Evolutionary conservation across 192 early-diverging fungal species (phyloP).

Genomic region (Phycomyces blakesleeanus): DNA sequence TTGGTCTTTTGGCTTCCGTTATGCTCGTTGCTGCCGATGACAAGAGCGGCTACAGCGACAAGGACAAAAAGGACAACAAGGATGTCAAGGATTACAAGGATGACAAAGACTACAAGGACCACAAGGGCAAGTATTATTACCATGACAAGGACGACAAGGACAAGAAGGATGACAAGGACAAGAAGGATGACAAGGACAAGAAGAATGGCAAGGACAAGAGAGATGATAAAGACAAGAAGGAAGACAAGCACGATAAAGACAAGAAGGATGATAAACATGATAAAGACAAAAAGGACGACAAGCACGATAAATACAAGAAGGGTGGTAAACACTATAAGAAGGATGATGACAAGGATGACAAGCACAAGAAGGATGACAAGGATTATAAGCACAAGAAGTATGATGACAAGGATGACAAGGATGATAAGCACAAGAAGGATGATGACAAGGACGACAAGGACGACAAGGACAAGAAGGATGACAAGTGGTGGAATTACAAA

Average conservation of each 20-base stretch:
- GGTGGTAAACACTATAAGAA: no score
- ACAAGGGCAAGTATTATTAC: not conserved
- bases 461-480: not conserved
- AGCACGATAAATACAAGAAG: not conserved
- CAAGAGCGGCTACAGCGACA: not conserved
- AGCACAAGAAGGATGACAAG: not conserved
- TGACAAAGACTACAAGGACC: not conserved
- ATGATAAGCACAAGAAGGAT: no score
- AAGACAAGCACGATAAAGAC: not conserved
- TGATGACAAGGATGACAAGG: no score
- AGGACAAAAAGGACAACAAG: not conserved
- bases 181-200: not conserved
- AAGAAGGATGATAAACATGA: not conserved
- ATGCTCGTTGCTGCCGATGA: no score
- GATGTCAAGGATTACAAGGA: not conserved
- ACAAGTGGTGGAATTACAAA: not conserved
- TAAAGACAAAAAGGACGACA: not conserved
- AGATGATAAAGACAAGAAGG: not conserved
- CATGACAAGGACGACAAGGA: not conserved
- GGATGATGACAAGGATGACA: no score
- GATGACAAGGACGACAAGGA: no score
- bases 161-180: not conserved
- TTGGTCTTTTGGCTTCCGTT: no score
- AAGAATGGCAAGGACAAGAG: not conserved
- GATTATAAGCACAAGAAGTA: not conserved